These are phyloP conservation scores for Penicillium italicum DNA, from an alignment of 2,329 filamentous ascomycete genomes.

Conservation along the genomic window DNA sequence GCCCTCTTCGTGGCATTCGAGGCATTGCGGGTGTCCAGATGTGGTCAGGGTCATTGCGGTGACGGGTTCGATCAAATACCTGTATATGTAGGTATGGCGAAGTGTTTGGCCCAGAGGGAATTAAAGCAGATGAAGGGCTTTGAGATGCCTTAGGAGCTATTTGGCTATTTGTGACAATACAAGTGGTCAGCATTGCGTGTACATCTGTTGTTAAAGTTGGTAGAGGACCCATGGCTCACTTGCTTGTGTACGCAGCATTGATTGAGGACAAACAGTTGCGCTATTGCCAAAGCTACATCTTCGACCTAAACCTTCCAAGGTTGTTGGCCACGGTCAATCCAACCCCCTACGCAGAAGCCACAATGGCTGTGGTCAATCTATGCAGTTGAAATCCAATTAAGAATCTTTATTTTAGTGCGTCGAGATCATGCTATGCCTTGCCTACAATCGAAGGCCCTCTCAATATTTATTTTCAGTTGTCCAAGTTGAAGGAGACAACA, in stretches of 20 bases:
- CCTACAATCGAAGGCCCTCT: slow-evolving; percentile 12
- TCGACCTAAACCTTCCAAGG: neutral
- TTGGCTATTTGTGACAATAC: neutral
- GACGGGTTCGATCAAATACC: neutral
- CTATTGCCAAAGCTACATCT: neutral
- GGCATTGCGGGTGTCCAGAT: neutral
- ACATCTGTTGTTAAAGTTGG: neutral
- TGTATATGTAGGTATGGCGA: neutral
- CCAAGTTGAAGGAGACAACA: slow-evolving; percentile 15
- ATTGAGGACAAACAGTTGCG: neutral
- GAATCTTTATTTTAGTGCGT: slow-evolving; percentile 17
- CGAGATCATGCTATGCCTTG: slow-evolving; percentile 16
- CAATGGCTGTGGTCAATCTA: slow-evolving; percentile 7
- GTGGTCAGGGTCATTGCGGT: neutral
- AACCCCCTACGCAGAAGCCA: neutral
- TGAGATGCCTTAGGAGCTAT: too few relatives aligned
- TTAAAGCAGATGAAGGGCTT: neutral
- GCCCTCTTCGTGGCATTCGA: neutral
- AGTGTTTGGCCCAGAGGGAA: neutral
- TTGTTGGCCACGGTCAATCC: neutral
- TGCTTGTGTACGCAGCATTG: neutral
- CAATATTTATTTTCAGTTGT: slow-evolving; percentile 20
- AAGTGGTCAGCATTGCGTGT: neutral
- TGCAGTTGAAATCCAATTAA: slow-evolving; percentile 13
- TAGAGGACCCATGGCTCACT: neutral